Base-by-base conservation (phyloP, 2,329 filamentous ascomycete genomes). In the Aureobasidium sp. region DNA sequence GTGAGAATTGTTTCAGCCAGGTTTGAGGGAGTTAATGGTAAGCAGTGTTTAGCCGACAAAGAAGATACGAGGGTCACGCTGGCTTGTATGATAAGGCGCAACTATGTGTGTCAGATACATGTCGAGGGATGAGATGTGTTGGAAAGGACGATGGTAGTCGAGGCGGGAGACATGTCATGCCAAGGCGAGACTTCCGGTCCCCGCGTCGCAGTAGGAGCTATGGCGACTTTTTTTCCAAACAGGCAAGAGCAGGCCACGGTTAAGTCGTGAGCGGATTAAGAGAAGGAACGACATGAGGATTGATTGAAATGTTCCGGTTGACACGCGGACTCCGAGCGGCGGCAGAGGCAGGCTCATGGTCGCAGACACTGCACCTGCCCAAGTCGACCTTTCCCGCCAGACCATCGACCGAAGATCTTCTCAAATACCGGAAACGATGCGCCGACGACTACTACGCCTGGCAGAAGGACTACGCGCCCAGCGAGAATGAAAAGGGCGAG, bases 401-500 rank as follows among this genome's bases (percentile, higher is more conserved):
- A 29, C 77, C 79, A 4, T 65, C 71, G 64, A 51, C 67, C 5
- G 67, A 68, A 31, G 72, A 79, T 31, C 78, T 81, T 60, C 76
- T 79, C 15, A 73, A 77, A 65, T 87, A 94, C 75, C 82, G 96
- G 51, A 81, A 84, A 70, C 81, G 84, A 83, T 94, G 88, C 75
- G 87, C 91, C 75, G 90, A 96, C 77, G 87, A 92, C 58, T 82
- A 97, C 15, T 99, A 97, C 78, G 78, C 84, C 70, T 97, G 92
- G 92, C 94, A 99, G 79, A 80, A 81, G 55, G 72, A 66, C 61
- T 64, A 70, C n/a, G 61, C 65, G n/a, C 66, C 65, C 15, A 53
- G 42, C 17, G 63, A 62, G 25, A 80, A 64, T 77, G 84, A 65
- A 78, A 60, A 68, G 17, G 66, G 66, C 45, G 74, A 73, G 36